A percentile compares a stretch with the other conserved stretches of the same genome.
Evolutionary conservation across 805 yeast species (phyloP).

Genomic region (Zygotorulaspora florentina): DNA sequence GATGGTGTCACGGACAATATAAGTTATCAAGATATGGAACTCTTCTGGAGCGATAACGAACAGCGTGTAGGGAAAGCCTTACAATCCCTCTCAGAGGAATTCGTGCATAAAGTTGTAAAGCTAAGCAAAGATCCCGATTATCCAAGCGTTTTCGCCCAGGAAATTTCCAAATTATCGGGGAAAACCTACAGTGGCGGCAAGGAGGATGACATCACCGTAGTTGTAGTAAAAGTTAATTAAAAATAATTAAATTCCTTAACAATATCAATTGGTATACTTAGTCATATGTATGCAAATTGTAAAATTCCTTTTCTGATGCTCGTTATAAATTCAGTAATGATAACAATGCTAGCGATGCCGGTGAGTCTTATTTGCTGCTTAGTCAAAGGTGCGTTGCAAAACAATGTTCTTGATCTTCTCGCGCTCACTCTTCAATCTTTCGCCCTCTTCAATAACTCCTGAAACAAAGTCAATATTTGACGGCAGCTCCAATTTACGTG

Average conservation of each 20-base stretch:
- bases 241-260: not conserved
- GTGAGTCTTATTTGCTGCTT: constrained; percentile 3
- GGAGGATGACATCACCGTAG: constrained; percentile 89
- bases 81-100: constrained; percentile 45
- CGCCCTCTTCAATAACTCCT: constrained; percentile 48
- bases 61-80: constrained; percentile 33
- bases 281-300: too few relatives aligned
- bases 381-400: constrained; percentile 36
- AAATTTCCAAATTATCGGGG: constrained; percentile 59
- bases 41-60: constrained; percentile 53
- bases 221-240: constrained; percentile 55
- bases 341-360: too few relatives aligned
- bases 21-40: constrained; percentile 63
- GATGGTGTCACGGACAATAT: constrained; percentile 94
- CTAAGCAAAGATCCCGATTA: constrained; percentile 68
- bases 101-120: constrained; percentile 63
- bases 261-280: too few relatives aligned
- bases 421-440: constrained; percentile 48
- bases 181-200: constrained; percentile 83
- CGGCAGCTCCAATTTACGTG: constrained; percentile 50
- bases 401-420: constrained; percentile 56
- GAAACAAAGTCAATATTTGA: constrained; percentile 50
- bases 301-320: too few relatives aligned
- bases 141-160: constrained; percentile 85
- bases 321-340: too few relatives aligned